Evolutionary conservation across 2,329 filamentous ascomycete genomes (phyloP), one percentile per base, ranked within the genome.

Genomic region (Penicillium sp.): DNA sequence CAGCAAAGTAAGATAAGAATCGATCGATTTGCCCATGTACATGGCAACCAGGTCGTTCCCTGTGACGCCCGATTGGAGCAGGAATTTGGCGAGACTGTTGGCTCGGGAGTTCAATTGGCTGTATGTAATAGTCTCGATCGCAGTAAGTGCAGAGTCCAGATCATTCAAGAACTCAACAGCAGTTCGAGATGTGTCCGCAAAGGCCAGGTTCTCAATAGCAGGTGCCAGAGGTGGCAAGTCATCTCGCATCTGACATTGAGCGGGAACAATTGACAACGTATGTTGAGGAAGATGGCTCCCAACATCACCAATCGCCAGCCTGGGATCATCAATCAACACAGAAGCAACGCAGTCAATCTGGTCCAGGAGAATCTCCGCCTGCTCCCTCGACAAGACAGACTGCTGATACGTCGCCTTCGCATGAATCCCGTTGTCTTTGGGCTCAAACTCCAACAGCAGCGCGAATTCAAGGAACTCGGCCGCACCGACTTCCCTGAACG

Each of bases 381-480:
- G 85, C 0, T 76, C 69, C 10, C 76, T 61, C 0, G 88, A 81
- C 14, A 95, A 78, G 2, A 81, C 61, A 3, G 80, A 75, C 38
- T 79, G 66, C 63, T 86, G 81, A 67, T 82, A 89, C 14, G 83
- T 88, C 8, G 81, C 81, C 62, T 82, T 83, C 6, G 82, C 74
- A n/a, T 70, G 67, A 15, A 89, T 71, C n/a, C 67, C 67, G 6
- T 80, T 74, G 0, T 72, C 68, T 2, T 65, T 71, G 0, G 92
- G 91, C 72, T 92, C 88, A 12, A 95, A 79, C 69, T 96, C 92
- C 6, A 96, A 71, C 2, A 93, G 83, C 1, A 96, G 71, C 57
- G 86, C 87, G 43, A 91, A 92, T 70, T 96, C 92, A 6, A 95
- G 79, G 22, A 85, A 84, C 70, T 97, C 93, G 5, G 82, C 74